phyloP scores from a whole-genome alignment of 306 rosid genomes.

The Trifolium subterraneum region DNA sequence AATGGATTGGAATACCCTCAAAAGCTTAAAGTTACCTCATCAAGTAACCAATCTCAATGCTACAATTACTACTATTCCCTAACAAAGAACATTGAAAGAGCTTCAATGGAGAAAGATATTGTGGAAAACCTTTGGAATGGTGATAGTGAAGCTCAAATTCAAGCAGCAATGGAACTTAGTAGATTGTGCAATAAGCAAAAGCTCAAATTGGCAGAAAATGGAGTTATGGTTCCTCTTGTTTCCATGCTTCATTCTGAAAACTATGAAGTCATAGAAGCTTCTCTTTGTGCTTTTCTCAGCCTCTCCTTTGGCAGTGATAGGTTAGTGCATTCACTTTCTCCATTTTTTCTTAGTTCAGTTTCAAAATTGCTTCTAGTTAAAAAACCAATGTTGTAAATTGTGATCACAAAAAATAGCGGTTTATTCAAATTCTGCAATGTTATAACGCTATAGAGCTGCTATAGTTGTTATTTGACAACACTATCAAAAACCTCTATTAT shows the following conservation, averaged over 20 bases:
- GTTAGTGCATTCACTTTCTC: slow-evolving; percentile 51
- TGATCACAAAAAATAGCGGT: neutral
- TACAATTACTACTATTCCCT: slow-evolving; percentile 44
- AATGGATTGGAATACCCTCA: slow-evolving; percentile 69
- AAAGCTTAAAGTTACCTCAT: slow-evolving; percentile 64
- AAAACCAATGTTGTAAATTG: neutral
- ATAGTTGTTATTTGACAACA: neutral
- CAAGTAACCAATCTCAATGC: slow-evolving; percentile 72
- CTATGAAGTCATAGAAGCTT: slow-evolving; percentile 66
- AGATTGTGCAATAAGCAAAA: slow-evolving; percentile 61
- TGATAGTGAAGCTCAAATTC: slow-evolving; percentile 58
- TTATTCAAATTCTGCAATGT: neutral
- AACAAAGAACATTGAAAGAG: slow-evolving; percentile 36
- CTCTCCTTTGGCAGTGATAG: slow-evolving; percentile 87
- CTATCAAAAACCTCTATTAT: neutral
- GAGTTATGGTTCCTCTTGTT: slow-evolving; percentile 63
- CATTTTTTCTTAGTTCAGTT: slow-evolving; percentile 17
- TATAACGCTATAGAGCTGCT: neutral
- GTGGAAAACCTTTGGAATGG: slow-evolving; percentile 59
- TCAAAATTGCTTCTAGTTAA: neutral
- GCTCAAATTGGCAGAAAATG: slow-evolving; percentile 66
- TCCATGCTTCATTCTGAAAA: slow-evolving; percentile 72
- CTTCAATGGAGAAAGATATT: slow-evolving; percentile 65
- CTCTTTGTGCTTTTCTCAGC: slow-evolving; percentile 73
- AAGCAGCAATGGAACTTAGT: slow-evolving; percentile 61